Conservation (phyloP, 805 yeast genomes). For the Cyberlindnera mississippiensis region DNA sequence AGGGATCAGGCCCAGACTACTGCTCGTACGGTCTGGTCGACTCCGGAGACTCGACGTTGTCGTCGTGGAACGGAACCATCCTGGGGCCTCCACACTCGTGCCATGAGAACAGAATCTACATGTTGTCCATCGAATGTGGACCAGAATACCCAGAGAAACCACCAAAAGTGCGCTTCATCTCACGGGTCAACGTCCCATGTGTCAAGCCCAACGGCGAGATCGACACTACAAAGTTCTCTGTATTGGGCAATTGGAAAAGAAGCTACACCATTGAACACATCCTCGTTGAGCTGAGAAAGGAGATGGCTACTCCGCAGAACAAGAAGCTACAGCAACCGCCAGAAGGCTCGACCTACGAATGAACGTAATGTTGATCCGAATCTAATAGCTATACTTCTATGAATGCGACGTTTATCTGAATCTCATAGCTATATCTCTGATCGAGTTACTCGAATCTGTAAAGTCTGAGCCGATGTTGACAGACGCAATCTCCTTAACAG, state of each 20-base stretch:
- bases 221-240: conserved; percentile 51
- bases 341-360: conserved; percentile 69
- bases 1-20: conserved; percentile 94
- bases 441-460: background rate
- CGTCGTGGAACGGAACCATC: conserved; percentile 96
- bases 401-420: background rate
- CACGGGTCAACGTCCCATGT: conserved; percentile 87
- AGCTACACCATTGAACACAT: conserved; percentile 92
- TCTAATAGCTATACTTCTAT: no score
- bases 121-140: conserved; percentile 77
- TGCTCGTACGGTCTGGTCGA: conserved; percentile 93
- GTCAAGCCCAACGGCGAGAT: conserved; percentile 63
- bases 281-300: conserved; percentile 80
- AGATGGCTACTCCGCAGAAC: conserved; percentile 81
- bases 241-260: conserved; percentile 79
- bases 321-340: conserved; percentile 87
- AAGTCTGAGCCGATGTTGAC: conserved; percentile 4
- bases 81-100: conserved; percentile 92
- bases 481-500: conserved; percentile 5
- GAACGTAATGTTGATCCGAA: background rate
- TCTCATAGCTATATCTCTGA: conserved; percentile 5
- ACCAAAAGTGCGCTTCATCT: conserved; percentile 74
- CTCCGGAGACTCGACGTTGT: conserved; percentile 88
- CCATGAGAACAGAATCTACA: conserved; percentile 92
- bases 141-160: conserved; percentile 84